Conservation (phyloP, 208 protist species). For the Phytomonas francai region DNA sequence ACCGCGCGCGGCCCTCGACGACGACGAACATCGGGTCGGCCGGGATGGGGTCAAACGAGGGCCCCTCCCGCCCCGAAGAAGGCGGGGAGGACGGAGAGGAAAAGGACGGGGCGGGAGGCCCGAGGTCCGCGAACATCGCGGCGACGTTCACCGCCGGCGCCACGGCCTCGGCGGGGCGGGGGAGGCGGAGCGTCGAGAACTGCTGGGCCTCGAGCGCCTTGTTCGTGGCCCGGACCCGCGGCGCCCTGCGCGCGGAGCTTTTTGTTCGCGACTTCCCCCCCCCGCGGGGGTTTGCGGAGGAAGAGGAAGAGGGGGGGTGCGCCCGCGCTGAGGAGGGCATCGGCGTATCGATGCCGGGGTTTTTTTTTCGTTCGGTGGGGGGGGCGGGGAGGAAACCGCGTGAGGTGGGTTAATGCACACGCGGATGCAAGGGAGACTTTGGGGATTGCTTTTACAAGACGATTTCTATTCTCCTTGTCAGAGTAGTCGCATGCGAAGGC, state of each 20-base stretch:
- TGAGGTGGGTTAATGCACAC: too few relatives aligned
- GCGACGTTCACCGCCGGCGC: constrained; percentile 40
- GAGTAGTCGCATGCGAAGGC: too few relatives aligned
- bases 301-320: constrained; percentile 10
- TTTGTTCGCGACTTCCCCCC: constrained; percentile 15
- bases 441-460: too few relatives aligned
- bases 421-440: too few relatives aligned
- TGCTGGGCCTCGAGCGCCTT: constrained; percentile 63
- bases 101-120: constrained; percentile 10
- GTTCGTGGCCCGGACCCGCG: constrained; percentile 72
- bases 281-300: too few relatives aligned
- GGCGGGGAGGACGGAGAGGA: constrained; percentile 10
- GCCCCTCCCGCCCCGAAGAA: neutral
- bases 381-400: too few relatives aligned
- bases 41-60: constrained; percentile 67
- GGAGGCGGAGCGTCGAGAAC: constrained; percentile 69
- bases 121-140: too few relatives aligned
- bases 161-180: constrained; percentile 38
- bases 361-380: too few relatives aligned
- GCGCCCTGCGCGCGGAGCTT: constrained; percentile 50
- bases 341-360: too few relatives aligned
- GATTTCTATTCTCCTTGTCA: too few relatives aligned
- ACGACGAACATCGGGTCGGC: constrained; percentile 68
- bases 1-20: constrained; percentile 51
- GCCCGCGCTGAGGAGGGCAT: constrained; percentile 4